phyloP scores from a whole-genome alignment of 2,329 filamentous ascomycete genomes.

The Colletotrichum sublineola region DNA sequence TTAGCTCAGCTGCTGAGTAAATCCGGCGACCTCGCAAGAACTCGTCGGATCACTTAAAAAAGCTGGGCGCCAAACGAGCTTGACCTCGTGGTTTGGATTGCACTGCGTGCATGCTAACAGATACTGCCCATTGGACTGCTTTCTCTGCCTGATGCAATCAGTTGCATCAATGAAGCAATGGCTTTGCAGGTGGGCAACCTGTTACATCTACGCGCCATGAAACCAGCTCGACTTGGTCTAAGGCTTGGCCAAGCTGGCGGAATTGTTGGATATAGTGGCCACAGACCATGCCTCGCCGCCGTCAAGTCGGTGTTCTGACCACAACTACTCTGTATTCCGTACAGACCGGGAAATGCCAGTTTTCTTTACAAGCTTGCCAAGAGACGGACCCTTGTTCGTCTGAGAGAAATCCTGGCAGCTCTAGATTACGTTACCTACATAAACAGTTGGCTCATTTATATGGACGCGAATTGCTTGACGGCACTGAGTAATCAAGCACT shows the following conservation, averaged over 20 bases:
- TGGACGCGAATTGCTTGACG: background rate
- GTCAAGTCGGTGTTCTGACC: background rate
- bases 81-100: background rate
- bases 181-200: background rate
- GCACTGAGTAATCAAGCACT: constrained; percentile 27
- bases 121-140: background rate
- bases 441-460: background rate
- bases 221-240: background rate
- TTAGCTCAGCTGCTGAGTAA: constrained; percentile 11
- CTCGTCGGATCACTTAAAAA: background rate
- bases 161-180: background rate
- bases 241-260: background rate
- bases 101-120: background rate
- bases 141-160: background rate
- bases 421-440: constrained; percentile 14
- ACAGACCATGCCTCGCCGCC: background rate
- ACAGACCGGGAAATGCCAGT: background rate
- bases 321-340: background rate
- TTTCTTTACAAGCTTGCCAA: no score
- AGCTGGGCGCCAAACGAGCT: background rate
- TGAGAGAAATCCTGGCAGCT: background rate
- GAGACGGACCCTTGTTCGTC: background rate
- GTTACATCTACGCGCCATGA: background rate
- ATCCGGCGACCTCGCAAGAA: background rate
- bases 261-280: background rate